Evolutionary conservation across 306 rosid species (phyloP).

Genomic region (Vigna unguiculata): DNA sequence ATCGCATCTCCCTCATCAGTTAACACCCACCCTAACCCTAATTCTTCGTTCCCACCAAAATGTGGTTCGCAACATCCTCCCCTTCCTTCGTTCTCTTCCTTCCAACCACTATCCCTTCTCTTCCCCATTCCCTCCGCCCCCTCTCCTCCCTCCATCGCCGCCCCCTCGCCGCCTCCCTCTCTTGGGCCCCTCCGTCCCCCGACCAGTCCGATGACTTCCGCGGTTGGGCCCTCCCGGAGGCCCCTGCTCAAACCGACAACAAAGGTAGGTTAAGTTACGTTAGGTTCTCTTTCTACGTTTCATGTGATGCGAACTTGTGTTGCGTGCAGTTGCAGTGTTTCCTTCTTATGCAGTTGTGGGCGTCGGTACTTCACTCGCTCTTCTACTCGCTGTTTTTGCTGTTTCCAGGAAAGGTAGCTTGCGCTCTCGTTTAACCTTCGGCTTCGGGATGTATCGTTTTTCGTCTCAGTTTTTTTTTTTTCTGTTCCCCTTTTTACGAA

Average conservation of each 20-base stretch:
- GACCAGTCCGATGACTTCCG: slow-evolving; percentile 49
- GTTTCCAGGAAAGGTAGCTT: slow-evolving; percentile 61
- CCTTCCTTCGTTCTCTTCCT: slow-evolving; percentile 47
- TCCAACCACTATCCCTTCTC: slow-evolving; percentile 45
- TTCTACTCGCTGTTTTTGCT: slow-evolving; percentile 62
- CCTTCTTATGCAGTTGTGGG: slow-evolving; percentile 53
- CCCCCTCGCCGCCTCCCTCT: slow-evolving; percentile 58
- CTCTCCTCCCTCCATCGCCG: slow-evolving; percentile 40
- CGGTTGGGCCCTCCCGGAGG: slow-evolving; percentile 68
- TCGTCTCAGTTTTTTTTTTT: background rate
- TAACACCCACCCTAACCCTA: slow-evolving; percentile 27
- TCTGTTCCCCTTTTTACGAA: too few relatives aligned
- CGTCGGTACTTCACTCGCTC: slow-evolving; percentile 66
- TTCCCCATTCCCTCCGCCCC: slow-evolving; percentile 37
- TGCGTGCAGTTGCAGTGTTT: slow-evolving; percentile 49
- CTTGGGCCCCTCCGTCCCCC: slow-evolving; percentile 45
- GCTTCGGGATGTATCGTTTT: background rate
- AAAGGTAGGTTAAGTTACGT: slow-evolving; percentile 16
- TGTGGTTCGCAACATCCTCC: slow-evolving; percentile 46
- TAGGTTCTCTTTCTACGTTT: background rate
- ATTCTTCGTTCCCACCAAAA: background rate
- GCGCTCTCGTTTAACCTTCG: background rate
- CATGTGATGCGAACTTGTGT: background rate
- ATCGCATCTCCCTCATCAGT: background rate
- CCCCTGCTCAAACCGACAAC: slow-evolving; percentile 42